Base-by-base conservation (phyloP, 1,139 yeast species). In the Sugiyamaella grinbergsii region DNA sequence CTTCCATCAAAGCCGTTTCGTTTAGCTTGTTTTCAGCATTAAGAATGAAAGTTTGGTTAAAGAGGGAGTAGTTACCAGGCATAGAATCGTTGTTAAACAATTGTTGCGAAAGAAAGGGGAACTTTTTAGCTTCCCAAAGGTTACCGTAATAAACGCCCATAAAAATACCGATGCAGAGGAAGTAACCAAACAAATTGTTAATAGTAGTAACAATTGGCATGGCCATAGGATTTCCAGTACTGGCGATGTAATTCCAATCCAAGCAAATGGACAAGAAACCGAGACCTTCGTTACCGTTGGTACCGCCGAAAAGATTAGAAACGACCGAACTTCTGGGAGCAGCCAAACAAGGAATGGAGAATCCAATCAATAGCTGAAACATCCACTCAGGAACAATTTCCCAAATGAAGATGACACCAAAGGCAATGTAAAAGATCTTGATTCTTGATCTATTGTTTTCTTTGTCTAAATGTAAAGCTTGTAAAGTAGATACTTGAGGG, bases 401-500 rank as follows among this genome's bases (percentile, higher is more conserved):
- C 54, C 53, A 56, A 8, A 54, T n/a, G 52, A 55, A 54, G 45
- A 56, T 47, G 33, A 29, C 22, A 10, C 23, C 41, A 28, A 56
- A 54, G 19, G 56, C 44, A 33, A 47, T 22, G 32, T 44, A 54
- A 55, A 63, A 63, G 36, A 59, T 32, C 41, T 53, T 54, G 23
- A 59, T 48, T 45, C 65, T 64, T 28, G 57, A 51, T 42, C 56
- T 54, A 38, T 63, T 48, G 19, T 55, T 37, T 23, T 40, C 22
- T 45, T 42, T 51, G 43, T 56, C 56, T 24, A 43, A 42, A 36
- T 56, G 63, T 49, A 78, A 68, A 7, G 80, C 75, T 55, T 72
- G 69, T 59, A 76, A 74, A 54, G 78, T 64, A 23, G 82, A 78
- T 15, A 79, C 62, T 4, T 75, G 71, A 29, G 79, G 78, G 54